Base-by-base conservation (phyloP, 225 moss, liverwort and hornwort species). In the Neckera pumila region DNA sequence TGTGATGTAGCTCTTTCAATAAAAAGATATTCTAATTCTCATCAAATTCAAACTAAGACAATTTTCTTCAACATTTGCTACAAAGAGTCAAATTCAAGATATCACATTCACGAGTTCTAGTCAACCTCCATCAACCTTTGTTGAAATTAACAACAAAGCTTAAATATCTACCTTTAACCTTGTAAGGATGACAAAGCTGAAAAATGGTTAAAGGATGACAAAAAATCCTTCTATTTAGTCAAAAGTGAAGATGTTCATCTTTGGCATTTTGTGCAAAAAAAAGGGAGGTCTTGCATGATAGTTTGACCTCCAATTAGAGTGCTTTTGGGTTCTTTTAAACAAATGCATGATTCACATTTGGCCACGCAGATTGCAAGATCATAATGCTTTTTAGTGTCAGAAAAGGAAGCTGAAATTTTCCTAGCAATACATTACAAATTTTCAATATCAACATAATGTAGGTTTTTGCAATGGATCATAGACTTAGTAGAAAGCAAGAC, bases 161-260 rank as follows among this genome's bases (percentile, higher is more conserved):
- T 7, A 19, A 20, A 33, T 49, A 12, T 33, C 19, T 49, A 75
- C 2, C 4, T 12, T 19, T 12, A 72, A 10, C 3, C 6, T 0
- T 8, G 0, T 26, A 26, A 71, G 1, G 38, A 25, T 0, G 0
- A 38, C 2, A 0, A 70, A 2, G 38, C 2, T 0, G 0, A 69
- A 38, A 69, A 38, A 21, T n/a, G 11, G 66, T 0, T 2, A 7
- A 21, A 11, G 3, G 22, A 67, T 67, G n/a, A 67, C 7, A 7
- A n/a, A 7, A 0, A n/a, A n/a, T 12, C 22, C 2, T 67, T n/a
- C 12, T 21, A n/a, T n/a, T 22, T n/a, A 67, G 21, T 21, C 3
- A n/a, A 22, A 12, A 21, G n/a, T n/a, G 7, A n/a, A 67, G 22
- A n/a, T 67, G 12, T 67, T 67, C n/a, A 12, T 22, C 22, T 22